Percentiles rank a stretch among this genome's conserved stretches.
phyloP scores from a whole-genome alignment of 306 rosid genomes.

The Datisca glomerata region DNA sequence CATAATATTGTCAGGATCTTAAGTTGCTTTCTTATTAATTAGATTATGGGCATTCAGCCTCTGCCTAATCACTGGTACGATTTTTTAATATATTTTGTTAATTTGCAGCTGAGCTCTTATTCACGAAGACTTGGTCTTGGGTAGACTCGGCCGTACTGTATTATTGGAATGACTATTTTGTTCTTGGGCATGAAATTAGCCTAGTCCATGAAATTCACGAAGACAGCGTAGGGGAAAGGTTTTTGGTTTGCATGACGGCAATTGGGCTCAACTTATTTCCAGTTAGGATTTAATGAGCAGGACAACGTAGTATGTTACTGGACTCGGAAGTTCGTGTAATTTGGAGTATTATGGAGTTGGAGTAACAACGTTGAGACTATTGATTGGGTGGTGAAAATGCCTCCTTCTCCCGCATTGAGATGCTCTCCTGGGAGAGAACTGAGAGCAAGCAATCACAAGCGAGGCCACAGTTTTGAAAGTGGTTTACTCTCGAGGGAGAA shows the following conservation, averaged over 20 bases:
- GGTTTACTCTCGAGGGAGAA: constrained; percentile 50
- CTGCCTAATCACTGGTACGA: constrained; percentile 25
- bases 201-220: constrained; percentile 12
- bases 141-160: constrained; percentile 26
- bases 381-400: constrained; percentile 39
- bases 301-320: no score
- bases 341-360: constrained; percentile 18
- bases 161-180: constrained; percentile 16
- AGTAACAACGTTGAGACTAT: constrained; percentile 13
- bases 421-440: constrained; percentile 57
- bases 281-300: constrained; percentile 1
- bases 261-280: constrained; percentile 6
- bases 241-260: background rate
- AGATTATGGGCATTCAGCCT: constrained; percentile 9
- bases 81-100: constrained; percentile 18
- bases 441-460: constrained; percentile 44
- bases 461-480: constrained; percentile 66
- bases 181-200: constrained; percentile 12
- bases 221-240: constrained; percentile 9
- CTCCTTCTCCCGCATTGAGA: constrained; percentile 70
- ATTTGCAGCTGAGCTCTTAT: constrained; percentile 14
- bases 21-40: constrained; percentile 16
- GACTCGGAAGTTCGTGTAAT: constrained; percentile 6
- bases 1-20: constrained; percentile 6
- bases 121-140: constrained; percentile 17